Evolutionary conservation across 176 grass and related monocot genomes (phyloP), one percentile per base, ranked within the genome.

Genomic region (Cocos nucifera): DNA sequence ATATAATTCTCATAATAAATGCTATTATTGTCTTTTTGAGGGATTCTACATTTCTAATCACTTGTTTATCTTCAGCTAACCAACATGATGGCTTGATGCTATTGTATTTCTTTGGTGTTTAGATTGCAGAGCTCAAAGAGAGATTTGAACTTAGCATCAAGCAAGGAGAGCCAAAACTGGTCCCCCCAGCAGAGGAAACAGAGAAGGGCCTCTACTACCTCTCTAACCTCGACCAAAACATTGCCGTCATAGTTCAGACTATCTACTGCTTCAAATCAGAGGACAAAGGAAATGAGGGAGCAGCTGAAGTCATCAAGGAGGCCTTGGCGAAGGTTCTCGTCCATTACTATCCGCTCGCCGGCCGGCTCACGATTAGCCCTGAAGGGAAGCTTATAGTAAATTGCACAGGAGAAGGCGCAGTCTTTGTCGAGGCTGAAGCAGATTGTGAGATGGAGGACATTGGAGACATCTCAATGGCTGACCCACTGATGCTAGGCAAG

Each of bases 161-260:
- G 67, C 75, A 77, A 23, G 63, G 76, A 1, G 65, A 80, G 49
- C 76, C 79, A 27, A 30, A 61, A 58, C 73, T 83, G 17, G 93
- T 98, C 49, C 15, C 63, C 35, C 93, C 93, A 21, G 81, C 79
- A 6, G 68, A 61, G 19, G 30, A 69, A 48, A 98, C 93, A 28
- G 69, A 84, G 32, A 89, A 61, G 4, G 93, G 81, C 10, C 76
- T 63, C 22, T 98, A 98, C 81, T 98, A 79, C 80, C 81, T 98
- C n/a, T 92, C 83, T 0, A 98, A 98, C 84, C 82, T 98, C 23
- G 93, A 98, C 79, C 93, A 98, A 77, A 88, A 98, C 74, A 83
- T 98, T 23, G 87, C 84, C 0, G 87, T 98, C 24, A 71, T 92
- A 66, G 82, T 92, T 64, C 85, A 92, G 72, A 98, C 93, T 0